Evolutionary conservation across 2,329 filamentous ascomycete genomes (phyloP).

Genomic region (Fusarium nisikadoi): DNA sequence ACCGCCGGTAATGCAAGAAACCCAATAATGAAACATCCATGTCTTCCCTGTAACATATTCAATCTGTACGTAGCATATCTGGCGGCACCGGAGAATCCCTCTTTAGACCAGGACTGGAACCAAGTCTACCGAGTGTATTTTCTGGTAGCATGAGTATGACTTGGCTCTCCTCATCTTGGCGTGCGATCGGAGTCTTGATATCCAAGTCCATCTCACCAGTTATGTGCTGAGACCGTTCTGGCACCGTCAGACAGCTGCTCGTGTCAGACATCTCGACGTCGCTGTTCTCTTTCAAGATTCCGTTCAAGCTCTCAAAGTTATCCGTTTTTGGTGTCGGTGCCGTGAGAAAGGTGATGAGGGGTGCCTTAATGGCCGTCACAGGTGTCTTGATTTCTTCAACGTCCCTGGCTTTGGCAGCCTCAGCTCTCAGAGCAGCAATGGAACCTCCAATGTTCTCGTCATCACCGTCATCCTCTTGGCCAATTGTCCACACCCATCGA

Average conservation of each 20-base stretch:
- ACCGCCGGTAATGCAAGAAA: constrained; percentile 23
- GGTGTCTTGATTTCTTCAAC: constrained; percentile 37
- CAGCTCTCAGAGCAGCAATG: constrained; percentile 53
- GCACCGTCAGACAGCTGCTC: constrained; percentile 50
- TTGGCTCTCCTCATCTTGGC: constrained; percentile 10
- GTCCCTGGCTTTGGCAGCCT: constrained; percentile 40
- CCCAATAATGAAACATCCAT: background rate
- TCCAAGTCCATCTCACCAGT: constrained; percentile 50
- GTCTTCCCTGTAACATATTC: background rate
- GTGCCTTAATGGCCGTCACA: constrained; percentile 36
- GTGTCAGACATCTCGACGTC: constrained; percentile 64
- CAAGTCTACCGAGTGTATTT: constrained; percentile 49
- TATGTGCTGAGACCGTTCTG: constrained; percentile 47
- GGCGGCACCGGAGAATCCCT: constrained; percentile 38
- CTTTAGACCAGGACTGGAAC: constrained; percentile 54
- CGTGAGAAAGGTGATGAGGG: constrained; percentile 42
- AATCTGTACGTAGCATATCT: constrained; percentile 19
- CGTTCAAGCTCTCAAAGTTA: constrained; percentile 42
- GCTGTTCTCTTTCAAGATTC: constrained; percentile 32
- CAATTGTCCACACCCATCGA: constrained; percentile 75
- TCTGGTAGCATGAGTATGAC: constrained; percentile 31
- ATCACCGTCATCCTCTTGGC: constrained; percentile 62
- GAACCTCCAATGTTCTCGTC: constrained; percentile 57
- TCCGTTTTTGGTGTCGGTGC: constrained; percentile 57
- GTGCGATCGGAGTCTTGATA: constrained; percentile 53